Conservation (phyloP, 345 rosid species). For the Camelina hispida region DNA sequence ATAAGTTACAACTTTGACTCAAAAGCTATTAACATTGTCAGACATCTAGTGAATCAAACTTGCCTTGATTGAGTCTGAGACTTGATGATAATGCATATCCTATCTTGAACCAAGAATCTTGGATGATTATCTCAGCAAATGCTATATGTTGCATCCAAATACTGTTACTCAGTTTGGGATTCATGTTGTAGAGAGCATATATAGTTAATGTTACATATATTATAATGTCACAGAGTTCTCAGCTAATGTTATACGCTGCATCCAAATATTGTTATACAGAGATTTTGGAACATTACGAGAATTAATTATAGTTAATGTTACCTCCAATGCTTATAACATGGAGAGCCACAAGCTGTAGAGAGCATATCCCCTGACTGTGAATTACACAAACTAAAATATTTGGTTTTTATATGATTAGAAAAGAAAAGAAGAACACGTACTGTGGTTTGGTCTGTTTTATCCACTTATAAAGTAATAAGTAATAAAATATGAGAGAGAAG, state of each 20-base stretch:
- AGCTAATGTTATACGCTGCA: too few relatives aligned
- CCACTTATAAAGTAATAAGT: too few relatives aligned
- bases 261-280: too few relatives aligned
- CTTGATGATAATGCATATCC: slow-evolving; percentile 59
- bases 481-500: too few relatives aligned
- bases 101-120: slow-evolving; percentile 80
- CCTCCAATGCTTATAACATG: slow-evolving; percentile 95
- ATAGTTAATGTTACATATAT: too few relatives aligned
- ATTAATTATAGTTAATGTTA: slow-evolving; percentile 32
- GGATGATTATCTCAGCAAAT: slow-evolving; percentile 61
- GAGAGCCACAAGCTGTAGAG: slow-evolving; percentile 94
- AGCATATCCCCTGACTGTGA: slow-evolving; percentile 76
- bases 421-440: too few relatives aligned
- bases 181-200: too few relatives aligned
- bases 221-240: too few relatives aligned
- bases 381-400: not conserved
- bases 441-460: too few relatives aligned
- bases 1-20: too few relatives aligned
- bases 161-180: not conserved
- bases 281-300: not conserved
- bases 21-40: not conserved
- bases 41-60: slow-evolving; percentile 18
- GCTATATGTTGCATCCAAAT: slow-evolving; percentile 61
- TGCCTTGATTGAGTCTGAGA: slow-evolving; percentile 68
- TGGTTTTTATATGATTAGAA: too few relatives aligned